A percentile compares a stretch with the other conserved stretches of the same genome.
phyloP scores from a whole-genome alignment of 306 rosid species.

The Delonix regia region DNA sequence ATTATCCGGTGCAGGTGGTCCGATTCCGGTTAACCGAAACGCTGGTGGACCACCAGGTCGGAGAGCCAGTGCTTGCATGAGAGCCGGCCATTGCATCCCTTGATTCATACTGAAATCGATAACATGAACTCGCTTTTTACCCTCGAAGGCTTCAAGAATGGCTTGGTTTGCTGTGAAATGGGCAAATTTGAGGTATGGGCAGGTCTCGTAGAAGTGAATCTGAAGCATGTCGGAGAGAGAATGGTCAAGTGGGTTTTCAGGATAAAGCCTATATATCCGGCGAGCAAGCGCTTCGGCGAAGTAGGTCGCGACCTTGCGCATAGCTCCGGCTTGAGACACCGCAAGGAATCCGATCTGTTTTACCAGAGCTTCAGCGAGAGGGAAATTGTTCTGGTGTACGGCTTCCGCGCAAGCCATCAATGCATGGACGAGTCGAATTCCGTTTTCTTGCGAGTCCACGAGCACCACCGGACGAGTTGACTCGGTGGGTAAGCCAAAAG shows the following conservation, averaged over 20 bases:
- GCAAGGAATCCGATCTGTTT: conserved; percentile 81
- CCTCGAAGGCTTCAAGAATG: conserved; percentile 83
- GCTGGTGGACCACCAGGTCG: conserved; percentile 87
- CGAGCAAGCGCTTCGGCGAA: conserved; percentile 88
- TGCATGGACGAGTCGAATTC: conserved; percentile 77
- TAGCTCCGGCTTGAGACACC: conserved; percentile 80
- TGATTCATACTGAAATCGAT: conserved; percentile 90
- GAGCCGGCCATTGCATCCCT: conserved; percentile 99
- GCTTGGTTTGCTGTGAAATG: conserved; percentile 96
- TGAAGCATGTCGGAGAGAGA: conserved; percentile 66
- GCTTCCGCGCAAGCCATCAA: conserved; percentile 93
- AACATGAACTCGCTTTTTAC: conserved; percentile 75
- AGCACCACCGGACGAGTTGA: conserved; percentile 59
- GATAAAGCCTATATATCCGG: conserved; percentile 62
- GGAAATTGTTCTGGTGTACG: conserved; percentile 60
- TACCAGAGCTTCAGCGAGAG: conserved; percentile 68
- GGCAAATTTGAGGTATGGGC: conserved; percentile 89
- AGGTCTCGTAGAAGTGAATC: conserved; percentile 88
- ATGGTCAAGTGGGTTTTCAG: conserved; percentile 54
- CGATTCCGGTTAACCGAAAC: conserved; percentile 86
- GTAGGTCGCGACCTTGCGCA: conserved; percentile 87
- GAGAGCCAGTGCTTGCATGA: conserved; percentile 85
- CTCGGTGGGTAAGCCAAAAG: conserved; percentile 17
- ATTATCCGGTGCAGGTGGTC: conserved; percentile 82
- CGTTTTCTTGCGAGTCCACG: conserved; percentile 84